Base-by-base conservation (phyloP, 1,284 basidiomycete species). In the Ustilago hordei region DNA sequence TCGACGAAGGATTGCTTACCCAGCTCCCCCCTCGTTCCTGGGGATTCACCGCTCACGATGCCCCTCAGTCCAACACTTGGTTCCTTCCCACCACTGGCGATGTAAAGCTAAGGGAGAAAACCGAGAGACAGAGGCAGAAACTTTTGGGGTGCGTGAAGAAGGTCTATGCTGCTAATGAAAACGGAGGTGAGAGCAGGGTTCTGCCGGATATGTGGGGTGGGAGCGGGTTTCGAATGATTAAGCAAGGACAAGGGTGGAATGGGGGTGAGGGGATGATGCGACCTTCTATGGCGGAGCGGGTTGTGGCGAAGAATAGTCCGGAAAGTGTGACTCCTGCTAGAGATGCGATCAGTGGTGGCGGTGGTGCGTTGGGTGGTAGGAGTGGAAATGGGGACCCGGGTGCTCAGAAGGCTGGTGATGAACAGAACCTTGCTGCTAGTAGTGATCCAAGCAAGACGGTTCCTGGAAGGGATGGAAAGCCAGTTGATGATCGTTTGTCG, bases 11-110 rank as follows among this genome's bases (percentile, higher is more conserved):
- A 0, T 54, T 64, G 1, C 64, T 60, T 64, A 41, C 47, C 1
- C 41, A 50, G 2, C 70, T 73, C 23, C 13, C 32, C 0, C 70
- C 70, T 1, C 47, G 41, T 8, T 39, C 52, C 2, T 73, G 70
- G 70, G 70, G 70, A 6, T 73, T 73, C 28, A 43, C 59, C 8
- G 60, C 52, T 2, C 63, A 66, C 48, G 41, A 63, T 15, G 13
- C 17, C 0, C 23, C 50, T 0, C 60, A 17, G 3, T 35, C 11
- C 5, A 58, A 68, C 13, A 64, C 57, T 8, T 73, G 70, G 70
- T 34, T 1, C 0, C 59, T 50, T 1, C 35, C 13, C 2, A 13
- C n/a, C 0, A 31, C 52, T 2, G 32, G 15, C 0, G 47, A 45
- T 0, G 15, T 47, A n/a, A 47, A 35, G 7, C 39, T 9, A 0